Evolutionary conservation across 345 rosid genomes (phyloP), one percentile per base, ranked within the genome.

Genomic region (Eutrema heterophyllum): DNA sequence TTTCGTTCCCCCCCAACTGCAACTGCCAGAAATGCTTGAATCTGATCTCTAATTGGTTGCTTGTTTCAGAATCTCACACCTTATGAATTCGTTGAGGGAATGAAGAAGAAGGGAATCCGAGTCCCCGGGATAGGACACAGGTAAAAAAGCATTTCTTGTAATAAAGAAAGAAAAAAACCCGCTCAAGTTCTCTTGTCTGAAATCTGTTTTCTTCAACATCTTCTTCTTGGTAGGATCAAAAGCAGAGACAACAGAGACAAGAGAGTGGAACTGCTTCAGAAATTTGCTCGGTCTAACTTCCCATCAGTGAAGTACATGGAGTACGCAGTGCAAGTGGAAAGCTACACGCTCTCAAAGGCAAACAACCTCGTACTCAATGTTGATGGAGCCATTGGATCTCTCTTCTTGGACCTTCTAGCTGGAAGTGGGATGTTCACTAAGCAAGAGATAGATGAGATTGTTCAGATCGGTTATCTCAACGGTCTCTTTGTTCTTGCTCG

Each of bases 51-150:
- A 16, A 36, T 30, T 62, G 40, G 58, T 58, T 67, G 70, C 29
- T 68, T 59, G 72, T 78, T 55, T 62, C 86, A 95, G 99, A 80
- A 85, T 68, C 92, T 92, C 63, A 83, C 99, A 61, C 85, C 99
- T 46, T 92, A 95, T 48, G 99, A 95, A 79, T 95, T 92, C 54
- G 99, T 92, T 0, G 99, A 95, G 74, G 43, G 87, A 63, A 92
- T 95, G 99, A 95, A 92, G 87, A 95, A 95, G 92, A 92, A 90
- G 83, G 99, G 99, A 60, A 90, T 95, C 36, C 91, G 99, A 16
- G 99, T 95, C 69, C 99, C 99, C 1, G 98, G 98, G 64, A 92
- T 92, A 45, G 98, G 99, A 39, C 98, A 95, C 80, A 92, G 99
- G 99, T 90, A 86, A 10, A 53, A 64, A 0, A 60, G 2, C 50